phyloP scores from a whole-genome alignment of 2,329 filamentous ascomycete species.

The Bipolaris gigantea region DNA sequence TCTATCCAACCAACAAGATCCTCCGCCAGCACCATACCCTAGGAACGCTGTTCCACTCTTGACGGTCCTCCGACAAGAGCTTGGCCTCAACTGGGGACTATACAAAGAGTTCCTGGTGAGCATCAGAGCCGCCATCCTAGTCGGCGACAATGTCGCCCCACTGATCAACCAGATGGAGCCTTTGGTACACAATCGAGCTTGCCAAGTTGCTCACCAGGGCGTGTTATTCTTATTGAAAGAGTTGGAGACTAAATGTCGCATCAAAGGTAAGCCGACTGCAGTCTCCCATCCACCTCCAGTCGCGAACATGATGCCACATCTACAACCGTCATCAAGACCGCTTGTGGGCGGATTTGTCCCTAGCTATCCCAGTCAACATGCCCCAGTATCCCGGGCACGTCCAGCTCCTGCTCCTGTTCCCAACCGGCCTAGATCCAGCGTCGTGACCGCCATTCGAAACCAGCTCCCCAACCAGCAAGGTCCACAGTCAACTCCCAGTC shows the following conservation, averaged over 20 bases:
- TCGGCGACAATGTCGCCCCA: conserved; percentile 7
- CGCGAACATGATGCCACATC: neutral
- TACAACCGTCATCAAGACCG: neutral
- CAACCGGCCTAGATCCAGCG: neutral
- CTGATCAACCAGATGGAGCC: conserved; percentile 18
- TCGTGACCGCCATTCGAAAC: neutral
- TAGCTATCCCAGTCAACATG: neutral
- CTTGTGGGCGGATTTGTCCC: neutral
- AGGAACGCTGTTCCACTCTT: neutral
- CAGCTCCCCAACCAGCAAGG: conserved; percentile 18
- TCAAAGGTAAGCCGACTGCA: conserved; percentile 45
- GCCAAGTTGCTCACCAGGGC: conserved; percentile 14
- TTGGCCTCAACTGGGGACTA: conserved; percentile 16
- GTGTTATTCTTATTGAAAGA: conserved; percentile 17
- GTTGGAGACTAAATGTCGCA: conserved; percentile 72
- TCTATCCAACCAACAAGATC: neutral
- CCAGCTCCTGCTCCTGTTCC: neutral
- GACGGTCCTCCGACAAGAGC: conserved; percentile 9
- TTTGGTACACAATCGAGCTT: conserved; percentile 5
- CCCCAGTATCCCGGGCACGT: neutral
- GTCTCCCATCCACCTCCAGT: neutral
- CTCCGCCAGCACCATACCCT: neutral
- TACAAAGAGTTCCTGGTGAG: conserved; percentile 20
- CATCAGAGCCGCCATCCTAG: conserved; percentile 1
- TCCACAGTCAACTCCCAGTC: conserved; percentile 51